phyloP scores from a whole-genome alignment of 2,329 filamentous ascomycete species.

The Cladosporium halotolerans region DNA sequence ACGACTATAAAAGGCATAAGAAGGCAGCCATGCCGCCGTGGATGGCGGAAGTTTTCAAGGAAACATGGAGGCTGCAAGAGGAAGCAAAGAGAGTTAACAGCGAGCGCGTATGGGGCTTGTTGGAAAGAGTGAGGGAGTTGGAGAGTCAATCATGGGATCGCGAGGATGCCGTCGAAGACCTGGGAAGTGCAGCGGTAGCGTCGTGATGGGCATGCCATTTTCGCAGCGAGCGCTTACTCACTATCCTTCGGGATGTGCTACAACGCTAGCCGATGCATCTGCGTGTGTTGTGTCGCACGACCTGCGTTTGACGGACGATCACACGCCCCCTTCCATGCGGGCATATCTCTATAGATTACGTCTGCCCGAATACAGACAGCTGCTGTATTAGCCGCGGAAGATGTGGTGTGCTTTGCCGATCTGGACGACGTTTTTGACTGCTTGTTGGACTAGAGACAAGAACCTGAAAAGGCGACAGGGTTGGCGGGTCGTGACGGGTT shows the following conservation, averaged over 20 bases:
- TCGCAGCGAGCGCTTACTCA: background rate
- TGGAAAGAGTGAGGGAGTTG: slow-evolving; percentile 53
- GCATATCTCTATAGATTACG: background rate
- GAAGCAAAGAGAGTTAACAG: slow-evolving; percentile 49
- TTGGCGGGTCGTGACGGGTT: too few species aligned
- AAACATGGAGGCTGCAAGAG: slow-evolving; percentile 58
- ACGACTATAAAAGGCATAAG: slow-evolving; percentile 59
- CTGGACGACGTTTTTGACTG: too few species aligned
- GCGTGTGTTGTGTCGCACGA: background rate
- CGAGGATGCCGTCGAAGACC: slow-evolving; percentile 58
- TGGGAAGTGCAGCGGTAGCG: slow-evolving; percentile 10
- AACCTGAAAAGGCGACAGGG: too few species aligned
- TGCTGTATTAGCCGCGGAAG: background rate
- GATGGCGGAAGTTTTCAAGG: slow-evolving; percentile 54
- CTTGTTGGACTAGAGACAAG: too few species aligned
- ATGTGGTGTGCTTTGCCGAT: too few species aligned
- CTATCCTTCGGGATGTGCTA: too few species aligned
- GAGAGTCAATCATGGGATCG: slow-evolving; percentile 72
- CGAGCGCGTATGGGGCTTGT: slow-evolving; percentile 49
- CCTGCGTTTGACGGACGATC: background rate
- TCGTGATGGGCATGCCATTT: background rate
- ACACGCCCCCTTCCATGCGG: background rate
- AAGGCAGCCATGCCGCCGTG: slow-evolving; percentile 56
- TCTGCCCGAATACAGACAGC: background rate
- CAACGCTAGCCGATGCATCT: too few species aligned